A percentile compares a stretch with the other conserved stretches of the same genome.
Evolutionary conservation across 345 rosid genomes (phyloP).

Genomic region (Eucalyptus sp.): DNA sequence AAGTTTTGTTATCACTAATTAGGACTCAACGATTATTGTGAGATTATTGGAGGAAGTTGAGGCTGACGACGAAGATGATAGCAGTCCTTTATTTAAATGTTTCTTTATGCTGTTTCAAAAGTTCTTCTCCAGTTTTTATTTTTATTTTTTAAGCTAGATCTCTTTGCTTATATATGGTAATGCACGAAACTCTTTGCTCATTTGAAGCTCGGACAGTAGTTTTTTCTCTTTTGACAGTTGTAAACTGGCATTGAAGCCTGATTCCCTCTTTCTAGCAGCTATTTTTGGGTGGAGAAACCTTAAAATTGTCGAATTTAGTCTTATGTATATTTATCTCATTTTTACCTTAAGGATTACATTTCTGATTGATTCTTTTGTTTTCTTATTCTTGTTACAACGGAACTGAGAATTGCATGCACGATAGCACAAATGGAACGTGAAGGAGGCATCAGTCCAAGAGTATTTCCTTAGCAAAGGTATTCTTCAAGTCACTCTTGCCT

Average conservation of each 20-base stretch:
- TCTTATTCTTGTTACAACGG: constrained; percentile 26
- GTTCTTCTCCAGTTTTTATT: not conserved
- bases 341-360: not conserved
- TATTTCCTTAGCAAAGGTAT: constrained; percentile 93
- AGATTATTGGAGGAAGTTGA: not conserved
- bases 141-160: not conserved
- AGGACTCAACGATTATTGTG: not conserved
- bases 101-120: not conserved
- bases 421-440: constrained; percentile 98
- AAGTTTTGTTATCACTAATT: not conserved
- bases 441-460: constrained; percentile 91
- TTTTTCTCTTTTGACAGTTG: constrained; percentile 43
- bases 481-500: not conserved
- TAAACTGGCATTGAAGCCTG: constrained; percentile 91
- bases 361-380: not conserved
- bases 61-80: not conserved
- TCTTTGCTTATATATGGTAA: not conserved
- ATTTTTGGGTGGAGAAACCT: constrained; percentile 97
- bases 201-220: not conserved
- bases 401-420: constrained; percentile 93
- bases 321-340: not conserved
- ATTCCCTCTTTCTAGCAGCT: constrained; percentile 94
- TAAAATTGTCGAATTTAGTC: constrained; percentile 42
- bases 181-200: not conserved
- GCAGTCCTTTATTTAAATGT: not conserved